A percentile compares a stretch with the other conserved stretches of the same genome.
These are phyloP conservation scores for Pseudogymnoascus sp. DNA, from an alignment of 2,329 filamentous ascomycete genomes.

Conservation along the genomic window DNA sequence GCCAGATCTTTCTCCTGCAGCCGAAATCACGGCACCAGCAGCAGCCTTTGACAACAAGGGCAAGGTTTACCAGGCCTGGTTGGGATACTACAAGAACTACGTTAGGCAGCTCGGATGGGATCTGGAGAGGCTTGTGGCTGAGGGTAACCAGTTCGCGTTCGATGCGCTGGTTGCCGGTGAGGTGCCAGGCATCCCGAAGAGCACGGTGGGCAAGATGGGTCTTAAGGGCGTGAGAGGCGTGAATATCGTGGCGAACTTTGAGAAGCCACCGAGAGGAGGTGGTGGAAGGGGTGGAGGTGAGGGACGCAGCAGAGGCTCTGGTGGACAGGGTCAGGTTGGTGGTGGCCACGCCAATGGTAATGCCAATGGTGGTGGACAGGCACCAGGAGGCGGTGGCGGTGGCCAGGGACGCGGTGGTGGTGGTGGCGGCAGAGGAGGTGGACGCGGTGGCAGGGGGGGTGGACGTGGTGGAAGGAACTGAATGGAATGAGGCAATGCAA, in stretches of 20 bases:
- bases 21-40: conserved; percentile 33
- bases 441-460: conserved; percentile 12
- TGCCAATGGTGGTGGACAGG: conserved; percentile 12
- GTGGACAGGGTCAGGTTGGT: conserved; percentile 14
- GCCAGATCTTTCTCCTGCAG: conserved; percentile 37
- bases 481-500: neutral
- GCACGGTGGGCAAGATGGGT: conserved; percentile 48
- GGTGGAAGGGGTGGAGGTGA: conserved; percentile 15
- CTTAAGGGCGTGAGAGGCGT: conserved; percentile 44
- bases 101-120: conserved; percentile 35
- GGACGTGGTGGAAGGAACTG: conserved; percentile 11
- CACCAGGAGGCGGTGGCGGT: conserved; percentile 17
- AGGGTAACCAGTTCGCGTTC: conserved; percentile 44
- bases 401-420: conserved; percentile 16
- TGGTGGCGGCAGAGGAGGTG: conserved; percentile 10
- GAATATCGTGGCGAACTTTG: conserved; percentile 34
- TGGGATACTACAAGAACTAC: conserved; percentile 46
- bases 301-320: conserved; percentile 14
- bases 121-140: conserved; percentile 34
- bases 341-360: conserved; percentile 24
- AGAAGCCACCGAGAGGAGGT: conserved; percentile 27
- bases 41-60: conserved; percentile 37
- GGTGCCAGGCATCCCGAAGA: conserved; percentile 40
- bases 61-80: conserved; percentile 49
- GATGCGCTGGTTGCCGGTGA: conserved; percentile 40